A percentile compares a stretch with the other conserved stretches of the same genome.
Conservation (phyloP, 371 early-diverging fungal genomes). For the Homolaphlyctis polyrhiza region DNA sequence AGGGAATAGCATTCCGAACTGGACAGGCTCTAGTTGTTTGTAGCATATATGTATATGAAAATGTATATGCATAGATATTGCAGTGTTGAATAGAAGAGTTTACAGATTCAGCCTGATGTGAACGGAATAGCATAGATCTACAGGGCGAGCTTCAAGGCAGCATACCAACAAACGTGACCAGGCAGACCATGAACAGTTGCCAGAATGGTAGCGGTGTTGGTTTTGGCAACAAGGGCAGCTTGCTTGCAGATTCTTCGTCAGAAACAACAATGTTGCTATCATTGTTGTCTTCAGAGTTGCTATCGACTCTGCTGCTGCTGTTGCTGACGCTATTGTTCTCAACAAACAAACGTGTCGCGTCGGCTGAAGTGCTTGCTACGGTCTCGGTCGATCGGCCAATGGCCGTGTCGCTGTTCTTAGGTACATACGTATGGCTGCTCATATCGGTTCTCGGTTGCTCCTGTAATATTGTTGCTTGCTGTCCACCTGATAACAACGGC, state of each 20-base stretch:
- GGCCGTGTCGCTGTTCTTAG: no score
- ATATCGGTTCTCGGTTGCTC: no score
- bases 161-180: conserved; percentile 45
- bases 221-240: no score
- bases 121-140: neutral
- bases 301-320: neutral
- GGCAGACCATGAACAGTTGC: conserved; percentile 53
- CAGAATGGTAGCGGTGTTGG: conserved; percentile 48
- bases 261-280: no score
- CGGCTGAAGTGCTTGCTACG: no score
- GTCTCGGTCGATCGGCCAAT: no score
- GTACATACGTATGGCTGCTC: no score
- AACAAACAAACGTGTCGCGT: no score
- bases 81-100: neutral
- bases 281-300: neutral
- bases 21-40: conserved; percentile 8
- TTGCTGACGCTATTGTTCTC: neutral
- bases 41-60: neutral
- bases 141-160: neutral
- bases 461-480: no score
- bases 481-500: no score
- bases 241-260: no score
- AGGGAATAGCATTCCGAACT: conserved; percentile 15
- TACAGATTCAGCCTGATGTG: neutral
- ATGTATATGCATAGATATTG: neutral